Evolutionary conservation across 164 flowering plant genomes (phyloP), one percentile per base, ranked within the genome.

Genomic region (Magnolia kwangsiensis): DNA sequence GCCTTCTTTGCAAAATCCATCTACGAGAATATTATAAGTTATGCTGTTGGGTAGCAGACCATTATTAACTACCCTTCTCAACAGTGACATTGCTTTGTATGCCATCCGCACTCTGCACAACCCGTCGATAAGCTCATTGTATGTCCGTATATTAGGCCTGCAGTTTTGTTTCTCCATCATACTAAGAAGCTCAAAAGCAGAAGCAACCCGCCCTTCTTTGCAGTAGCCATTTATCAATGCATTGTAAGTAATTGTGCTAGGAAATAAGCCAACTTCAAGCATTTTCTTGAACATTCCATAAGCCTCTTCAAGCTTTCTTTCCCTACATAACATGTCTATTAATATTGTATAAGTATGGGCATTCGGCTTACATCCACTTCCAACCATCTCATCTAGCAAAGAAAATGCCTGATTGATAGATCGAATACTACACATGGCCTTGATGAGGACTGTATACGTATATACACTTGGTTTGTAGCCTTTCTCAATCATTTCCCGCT

Each of bases 101-200:
- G 81, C 50, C 73, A 68, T 68, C 20, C 50, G 72, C 63, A 69
- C 77, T 75, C 74, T 83, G 74, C 85, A 83, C 72, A 83, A 71
- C 29, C 85, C 87, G n/a, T 78, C 80, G 10, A 85, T 76, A 23
- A 85, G 82, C 72, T 72, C 80, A 73, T 85, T 85, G 74, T 76
- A 83, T n/a, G 81, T 85, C 14, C 78, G 67, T 1, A 80, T 76
- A 71, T 83, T 77, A 2, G 87, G 84, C 63, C 72, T 78, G 74
- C 81, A 76, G 3, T 66, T 74, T 31, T 71, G 68, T 78, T 70
- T 76, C 21, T 79, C 83, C 87, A 85, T 83, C 64, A 72, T 51
- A 75, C 75, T 69, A 55, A 80, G 83, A 63, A 83, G 68, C 71
- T 81, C 80, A 77, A 83, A 77, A 72, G 87, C 84, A 20, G 51